Percentiles rank a stretch among this genome's conserved stretches.
Conservation (phyloP, 2,329 filamentous ascomycete species). For the Aspergillus sp. region DNA sequence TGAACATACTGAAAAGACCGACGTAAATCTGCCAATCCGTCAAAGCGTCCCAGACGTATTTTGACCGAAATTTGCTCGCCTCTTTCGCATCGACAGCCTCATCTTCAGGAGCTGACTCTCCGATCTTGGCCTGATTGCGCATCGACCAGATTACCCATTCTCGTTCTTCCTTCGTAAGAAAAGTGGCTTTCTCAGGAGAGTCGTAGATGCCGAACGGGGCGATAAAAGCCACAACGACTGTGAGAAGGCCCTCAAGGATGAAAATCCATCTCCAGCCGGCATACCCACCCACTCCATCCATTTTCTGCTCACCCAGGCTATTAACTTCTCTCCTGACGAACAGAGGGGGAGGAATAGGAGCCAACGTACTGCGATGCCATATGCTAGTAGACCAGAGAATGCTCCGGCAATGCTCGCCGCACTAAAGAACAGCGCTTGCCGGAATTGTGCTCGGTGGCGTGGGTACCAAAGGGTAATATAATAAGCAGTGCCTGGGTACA, state of each 20-base stretch:
- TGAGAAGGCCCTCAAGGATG: constrained; percentile 50
- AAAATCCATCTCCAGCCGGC: constrained; percentile 53
- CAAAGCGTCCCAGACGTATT: constrained; percentile 41
- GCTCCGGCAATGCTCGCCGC: constrained; percentile 52
- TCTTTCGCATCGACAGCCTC: constrained; percentile 26
- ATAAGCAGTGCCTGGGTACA: constrained; percentile 45
- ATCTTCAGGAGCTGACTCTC: constrained; percentile 20
- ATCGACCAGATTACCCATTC: constrained; percentile 39
- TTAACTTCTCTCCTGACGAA: constrained; percentile 11
- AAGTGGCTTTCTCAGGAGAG: constrained; percentile 44
- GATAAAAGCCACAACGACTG: constrained; percentile 41
- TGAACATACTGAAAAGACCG: constrained; percentile 35
- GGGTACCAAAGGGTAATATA: constrained; percentile 50
- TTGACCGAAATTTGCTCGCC: constrained; percentile 34
- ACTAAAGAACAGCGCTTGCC: constrained; percentile 49
- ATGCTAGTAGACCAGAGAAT: constrained; percentile 53
- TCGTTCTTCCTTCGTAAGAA: constrained; percentile 42
- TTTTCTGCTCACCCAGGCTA: constrained; percentile 33
- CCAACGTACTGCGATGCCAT: constrained; percentile 44
- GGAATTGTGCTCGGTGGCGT: constrained; percentile 42
- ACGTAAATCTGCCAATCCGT: constrained; percentile 44
- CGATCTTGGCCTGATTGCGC: constrained; percentile 26
- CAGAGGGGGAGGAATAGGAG: constrained; percentile 9
- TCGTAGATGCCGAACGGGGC: constrained; percentile 49
- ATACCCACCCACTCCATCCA: constrained; percentile 50